phyloP scores from a whole-genome alignment of 495 filamentous ascomycete genomes.

The Jackrogersella minutella region DNA sequence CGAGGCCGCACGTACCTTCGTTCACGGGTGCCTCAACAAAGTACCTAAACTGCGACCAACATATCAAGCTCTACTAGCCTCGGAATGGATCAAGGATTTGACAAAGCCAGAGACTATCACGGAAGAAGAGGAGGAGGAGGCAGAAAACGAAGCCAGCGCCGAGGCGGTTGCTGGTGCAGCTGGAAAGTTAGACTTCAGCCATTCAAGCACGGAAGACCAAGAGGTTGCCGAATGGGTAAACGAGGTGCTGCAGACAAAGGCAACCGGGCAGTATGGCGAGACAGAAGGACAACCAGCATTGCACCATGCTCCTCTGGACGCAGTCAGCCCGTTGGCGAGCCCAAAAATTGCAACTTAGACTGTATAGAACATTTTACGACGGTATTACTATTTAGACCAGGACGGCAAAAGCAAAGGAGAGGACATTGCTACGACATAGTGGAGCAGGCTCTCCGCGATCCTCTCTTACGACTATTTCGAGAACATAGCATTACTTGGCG shows the following conservation, averaged over 20 bases:
- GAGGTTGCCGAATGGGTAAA: slow-evolving; percentile 89
- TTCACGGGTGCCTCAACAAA: slow-evolving; percentile 89
- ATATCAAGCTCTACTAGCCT: slow-evolving; percentile 86
- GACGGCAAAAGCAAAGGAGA: slow-evolving; percentile 16
- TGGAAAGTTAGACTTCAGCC: slow-evolving; percentile 51
- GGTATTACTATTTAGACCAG: slow-evolving; percentile 24
- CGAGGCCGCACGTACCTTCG: slow-evolving; percentile 83
- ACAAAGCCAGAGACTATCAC: slow-evolving; percentile 83
- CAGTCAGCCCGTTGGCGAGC: slow-evolving; percentile 57
- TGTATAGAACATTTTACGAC: neutral
- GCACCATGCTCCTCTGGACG: slow-evolving; percentile 78
- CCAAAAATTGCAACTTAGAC: slow-evolving; percentile 39
- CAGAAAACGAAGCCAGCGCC: slow-evolving; percentile 56
- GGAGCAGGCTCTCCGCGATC: slow-evolving; percentile 39
- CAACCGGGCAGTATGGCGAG: slow-evolving; percentile 54
- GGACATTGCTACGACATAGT: slow-evolving; percentile 8
- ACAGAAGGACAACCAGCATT: slow-evolving; percentile 68
- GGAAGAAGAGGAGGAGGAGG: slow-evolving; percentile 73
- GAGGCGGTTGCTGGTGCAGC: slow-evolving; percentile 55
- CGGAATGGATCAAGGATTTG: slow-evolving; percentile 84
- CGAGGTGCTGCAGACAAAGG: slow-evolving; percentile 69
- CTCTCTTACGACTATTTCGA: slow-evolving; percentile 37
- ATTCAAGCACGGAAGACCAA: slow-evolving; percentile 65
- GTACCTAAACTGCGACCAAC: slow-evolving; percentile 87
- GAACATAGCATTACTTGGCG: slow-evolving; percentile 46